Evolutionary conservation across 345 rosid genomes (phyloP).

Genomic region (Acer yangbiense): DNA sequence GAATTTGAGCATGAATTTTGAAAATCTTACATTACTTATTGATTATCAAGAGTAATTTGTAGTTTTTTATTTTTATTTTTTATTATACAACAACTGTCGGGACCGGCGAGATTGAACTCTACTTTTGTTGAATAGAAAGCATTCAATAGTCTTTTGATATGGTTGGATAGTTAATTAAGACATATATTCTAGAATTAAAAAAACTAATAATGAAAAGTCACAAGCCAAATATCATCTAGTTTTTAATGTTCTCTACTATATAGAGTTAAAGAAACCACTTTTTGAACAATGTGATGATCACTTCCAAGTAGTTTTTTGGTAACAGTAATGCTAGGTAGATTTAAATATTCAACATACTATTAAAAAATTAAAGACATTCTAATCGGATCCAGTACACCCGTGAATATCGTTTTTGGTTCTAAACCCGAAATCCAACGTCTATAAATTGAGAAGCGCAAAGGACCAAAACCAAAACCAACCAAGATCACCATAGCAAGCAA

Average conservation of each 20-base stretch:
- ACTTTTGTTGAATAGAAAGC: no score
- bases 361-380: not conserved
- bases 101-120: no score
- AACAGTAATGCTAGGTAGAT: no score
- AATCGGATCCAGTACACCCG: constrained; percentile 2
- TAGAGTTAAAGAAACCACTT: not conserved
- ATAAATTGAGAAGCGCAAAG: not conserved
- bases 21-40: no score
- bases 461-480: not conserved
- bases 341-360: not conserved
- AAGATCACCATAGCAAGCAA: not conserved
- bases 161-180: no score
- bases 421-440: not conserved
- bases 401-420: not conserved
- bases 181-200: no score
- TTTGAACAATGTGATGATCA: not conserved
- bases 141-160: no score
- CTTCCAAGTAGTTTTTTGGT: no score
- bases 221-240: not conserved
- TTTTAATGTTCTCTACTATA: not conserved
- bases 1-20: no score
- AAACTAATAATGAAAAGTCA: not conserved
- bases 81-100: no score
- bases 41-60: no score
- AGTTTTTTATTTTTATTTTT: no score